Evolutionary conservation across 306 rosid genomes (phyloP), one percentile per base, ranked within the genome.

Genomic region (Dalbergia cochinchinensis): DNA sequence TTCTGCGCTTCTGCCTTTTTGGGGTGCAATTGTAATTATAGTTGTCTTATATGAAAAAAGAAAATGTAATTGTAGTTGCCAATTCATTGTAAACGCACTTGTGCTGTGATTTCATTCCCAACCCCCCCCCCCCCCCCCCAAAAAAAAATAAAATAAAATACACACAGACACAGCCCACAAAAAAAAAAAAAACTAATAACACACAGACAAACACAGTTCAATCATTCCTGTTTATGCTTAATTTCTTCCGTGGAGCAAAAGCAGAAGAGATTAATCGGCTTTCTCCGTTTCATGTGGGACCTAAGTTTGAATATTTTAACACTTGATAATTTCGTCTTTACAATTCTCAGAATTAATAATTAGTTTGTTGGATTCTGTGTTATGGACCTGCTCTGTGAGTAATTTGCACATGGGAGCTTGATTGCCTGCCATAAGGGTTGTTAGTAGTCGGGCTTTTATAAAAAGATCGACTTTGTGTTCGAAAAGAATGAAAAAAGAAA

Each of bases 31-130:
- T 84, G 86, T 74, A 81, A 86, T 53, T 48, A 16, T 48, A 48
- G 3, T 75, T 76, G 31, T 26, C 31, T 26, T 26, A 26, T 26
- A 20, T n/a, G 2, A 26, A 26, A 26, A 26, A 2, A 1, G 31
- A 26, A 26, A 26, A 26, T 26, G 31, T 26, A 26, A 26, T 26
- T 26, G 59, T 77, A 81, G 65, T 71, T 53, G 84, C 68, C 88
- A 67, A 81, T 81, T 85, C 73, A 45, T 67, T 88, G 94, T 90
- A 88, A 84, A 86, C 80, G 79, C 33, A 74, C 26, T 50, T 73
- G 82, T 78, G 77, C 62, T 71, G 80, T 80, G 80, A 72, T 57
- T 81, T 26, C 1, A 2, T n/a, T n/a, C n/a, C n/a, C n/a, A n/a
- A n/a, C n/a, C n/a, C n/a, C n/a, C n/a, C n/a, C n/a, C n/a, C n/a